A percentile compares a stretch with the other conserved stretches of the same genome.
These are phyloP conservation scores for Ampelocalamus luodianensis DNA, from an alignment of 176 grass and related monocot genomes.

Conservation along the genomic window DNA sequence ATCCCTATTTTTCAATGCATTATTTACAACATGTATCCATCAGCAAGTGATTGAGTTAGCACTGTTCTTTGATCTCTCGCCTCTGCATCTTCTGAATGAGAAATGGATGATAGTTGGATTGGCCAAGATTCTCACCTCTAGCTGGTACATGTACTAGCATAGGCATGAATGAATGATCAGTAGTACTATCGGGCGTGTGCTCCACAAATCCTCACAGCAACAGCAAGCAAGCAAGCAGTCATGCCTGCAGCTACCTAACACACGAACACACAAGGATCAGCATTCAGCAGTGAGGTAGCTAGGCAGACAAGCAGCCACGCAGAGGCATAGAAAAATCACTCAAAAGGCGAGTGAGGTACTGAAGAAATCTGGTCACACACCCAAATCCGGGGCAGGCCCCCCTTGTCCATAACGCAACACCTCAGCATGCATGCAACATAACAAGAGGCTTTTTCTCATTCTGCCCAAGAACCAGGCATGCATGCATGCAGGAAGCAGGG, in stretches of 20 bases:
- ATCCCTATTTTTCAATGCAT: no score
- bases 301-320: slow-evolving; percentile 36
- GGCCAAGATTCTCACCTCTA: not conserved
- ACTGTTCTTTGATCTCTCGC: not conserved
- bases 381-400: slow-evolving; percentile 22
- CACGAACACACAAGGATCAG: not conserved
- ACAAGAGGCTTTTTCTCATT: slow-evolving; percentile 29
- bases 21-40: not conserved
- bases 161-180: not conserved
- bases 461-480: slow-evolving; percentile 11
- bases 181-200: not conserved
- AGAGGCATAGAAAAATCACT: slow-evolving; percentile 22
- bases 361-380: slow-evolving; percentile 39
- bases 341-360: slow-evolving; percentile 7
- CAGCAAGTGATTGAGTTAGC: not conserved
- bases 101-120: not conserved
- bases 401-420: slow-evolving; percentile 16
- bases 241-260: not conserved
- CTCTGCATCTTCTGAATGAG: not conserved
- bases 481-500: not conserved
- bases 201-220: slow-evolving; percentile 2
- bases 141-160: not conserved
- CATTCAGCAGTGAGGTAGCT: not conserved
- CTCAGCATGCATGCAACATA: slow-evolving; percentile 20
- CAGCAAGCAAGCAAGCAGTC: not conserved